Evolutionary conservation across 2,329 filamentous ascomycete species (phyloP), one percentile per base, ranked within the genome.

Genomic region (Nemania diffusa): DNA sequence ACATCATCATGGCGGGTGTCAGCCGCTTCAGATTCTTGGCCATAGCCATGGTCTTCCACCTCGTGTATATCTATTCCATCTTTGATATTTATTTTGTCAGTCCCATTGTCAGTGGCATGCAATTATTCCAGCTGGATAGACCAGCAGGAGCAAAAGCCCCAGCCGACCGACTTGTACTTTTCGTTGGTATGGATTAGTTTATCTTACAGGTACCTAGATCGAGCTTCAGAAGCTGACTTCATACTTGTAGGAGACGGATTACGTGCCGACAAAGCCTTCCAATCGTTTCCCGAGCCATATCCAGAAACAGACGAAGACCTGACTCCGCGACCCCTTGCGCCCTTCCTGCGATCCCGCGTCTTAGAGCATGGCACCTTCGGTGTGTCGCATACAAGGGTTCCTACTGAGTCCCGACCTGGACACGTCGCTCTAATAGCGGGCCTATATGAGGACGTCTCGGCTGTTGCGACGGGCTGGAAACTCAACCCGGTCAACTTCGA

Each of bases 61-160:
- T 98, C 61, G 88, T 97, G 71, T 99, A 99, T 80, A 91, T 97
- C 64, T 92, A 91, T 78, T 97, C 94, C 67, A 98, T 98, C 76
- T 99, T 99, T 82, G 94, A 97, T 80, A 96, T 98, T 71, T 98
- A 99, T 82, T 99, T 99, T 78, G 94, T 97, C 77, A 97, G 94
- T 78, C 96, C 96, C 24, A 96, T 99, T 73, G 96, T 98, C 62
- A 92, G 91, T 83, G 96, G 96, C 77, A 99, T 99, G 96, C 89
- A 87, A 76, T 87, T 94, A 67, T 94, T 93, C 80, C 82, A 84
- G 52, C 84, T 97, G 42, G 88, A 94, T 67, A 85, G 90, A 62
- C 82, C 87, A 44, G 73, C 81, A 48, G 81, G 82, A 58, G 79
- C 80, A 57, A 89, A 91, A 79, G 88, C 94, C 24, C 96, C 96